Evolutionary conservation across 306 rosid species (phyloP).

Genomic region (Ceratonia siliqua): DNA sequence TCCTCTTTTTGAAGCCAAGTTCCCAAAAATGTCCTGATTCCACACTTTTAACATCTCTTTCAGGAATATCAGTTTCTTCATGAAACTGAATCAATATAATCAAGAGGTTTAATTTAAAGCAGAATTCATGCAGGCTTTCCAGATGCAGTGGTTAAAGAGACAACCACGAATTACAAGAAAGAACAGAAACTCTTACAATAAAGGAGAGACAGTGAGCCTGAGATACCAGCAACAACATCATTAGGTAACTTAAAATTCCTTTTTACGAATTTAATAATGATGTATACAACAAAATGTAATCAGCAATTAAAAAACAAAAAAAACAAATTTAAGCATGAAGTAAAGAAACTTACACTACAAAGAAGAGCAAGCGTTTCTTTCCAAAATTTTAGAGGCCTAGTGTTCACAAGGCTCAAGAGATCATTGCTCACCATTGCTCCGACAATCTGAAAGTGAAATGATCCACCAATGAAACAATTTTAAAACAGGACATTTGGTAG

Average conservation of each 20-base stretch:
- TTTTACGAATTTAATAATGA: constrained; percentile 17
- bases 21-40: not conserved
- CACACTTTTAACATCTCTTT: not conserved
- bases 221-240: not conserved
- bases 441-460: constrained; percentile 67
- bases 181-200: not conserved
- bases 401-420: constrained; percentile 90
- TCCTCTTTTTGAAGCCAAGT: too few relatives aligned
- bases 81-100: not conserved
- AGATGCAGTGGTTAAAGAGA: not conserved
- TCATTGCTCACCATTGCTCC: constrained; percentile 98
- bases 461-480: constrained; percentile 15
- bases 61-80: not conserved
- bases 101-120: not conserved
- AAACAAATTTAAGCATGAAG: not conserved
- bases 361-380: constrained; percentile 99
- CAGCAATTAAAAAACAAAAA: constrained; percentile 1
- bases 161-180: not conserved
- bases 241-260: not conserved
- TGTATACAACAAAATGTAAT: not conserved
- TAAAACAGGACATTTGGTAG: not conserved
- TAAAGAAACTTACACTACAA: constrained; percentile 82
- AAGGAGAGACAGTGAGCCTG: constrained; percentile 3
- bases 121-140: constrained; percentile 14
- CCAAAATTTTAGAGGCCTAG: constrained; percentile 96